Evolutionary conservation across 2,329 filamentous ascomycete genomes (phyloP), one percentile per base, ranked within the genome.

Genomic region (Hypoxylon sp.): DNA sequence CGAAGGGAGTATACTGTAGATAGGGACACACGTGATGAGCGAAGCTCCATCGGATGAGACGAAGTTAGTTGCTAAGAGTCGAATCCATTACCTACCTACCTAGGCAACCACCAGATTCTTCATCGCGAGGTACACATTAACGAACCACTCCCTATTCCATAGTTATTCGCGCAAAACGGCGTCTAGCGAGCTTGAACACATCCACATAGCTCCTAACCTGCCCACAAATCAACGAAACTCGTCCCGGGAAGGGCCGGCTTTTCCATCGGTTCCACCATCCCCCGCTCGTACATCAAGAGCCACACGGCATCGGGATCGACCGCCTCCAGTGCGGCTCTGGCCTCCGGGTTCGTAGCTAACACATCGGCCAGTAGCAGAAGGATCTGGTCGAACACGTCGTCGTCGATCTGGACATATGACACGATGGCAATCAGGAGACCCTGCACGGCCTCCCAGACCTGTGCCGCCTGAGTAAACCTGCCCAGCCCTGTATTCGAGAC

Each of bases 251-350:
- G 71, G 21, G 76, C 70, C 7, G 84, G 84, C 9, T 74, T 76
- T 41, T 77, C 74, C 60, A 76, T 70, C 66, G 71, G 73, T 56
- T 80, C 72, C 34, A 81, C 72, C 63, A 78, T 68, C 8, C 84
- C 83, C 57, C 77, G 76, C 71, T 85, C 79, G 60, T 86, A 85
- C 73, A 87, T 78, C 41, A 82, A 81, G 69, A 95, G 78, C 93
- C 93, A 96, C 3, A 96, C 90, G 1, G 91, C 90, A 80, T 96
- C 92, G 0, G 84, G 81, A 76, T 95, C 94, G 56, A 90, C 80
- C 2, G 75, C 78, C 69, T 91, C 88, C 47, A 96, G 77, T 9
- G 87, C 88, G 32, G 80, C 78, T 50, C 82, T 84, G 9, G 90
- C 84, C 50, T 85, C 81, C 1, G 73, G 58, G 27, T 83, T 80